Conservation (phyloP, 257 asterid species). For the Phtheirospermum japonicum region DNA sequence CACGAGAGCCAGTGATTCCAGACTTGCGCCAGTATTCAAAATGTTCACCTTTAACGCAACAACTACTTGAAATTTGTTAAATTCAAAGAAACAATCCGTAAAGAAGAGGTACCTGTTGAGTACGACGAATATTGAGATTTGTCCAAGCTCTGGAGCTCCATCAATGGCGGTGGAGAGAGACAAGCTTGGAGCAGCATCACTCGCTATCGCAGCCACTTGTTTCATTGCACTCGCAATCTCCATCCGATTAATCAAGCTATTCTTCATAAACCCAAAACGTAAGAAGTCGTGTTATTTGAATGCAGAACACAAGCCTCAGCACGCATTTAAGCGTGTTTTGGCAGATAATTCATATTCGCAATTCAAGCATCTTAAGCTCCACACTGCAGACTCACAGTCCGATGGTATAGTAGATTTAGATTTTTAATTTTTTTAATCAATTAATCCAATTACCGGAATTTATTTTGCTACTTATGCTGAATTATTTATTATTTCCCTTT, state of each 20-base stretch:
- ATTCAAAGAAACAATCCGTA: neutral
- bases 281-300: conserved; percentile 54
- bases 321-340: conserved; percentile 60
- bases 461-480: neutral
- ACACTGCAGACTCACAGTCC: conserved; percentile 24
- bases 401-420: conserved; percentile 34
- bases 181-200: conserved; percentile 38
- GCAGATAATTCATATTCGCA: conserved; percentile 83
- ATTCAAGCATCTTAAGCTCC: conserved; percentile 68
- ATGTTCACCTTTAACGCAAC: neutral
- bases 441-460: neutral
- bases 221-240: conserved; percentile 57
- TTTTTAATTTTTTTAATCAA: neutral
- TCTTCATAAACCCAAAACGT: conserved; percentile 31
- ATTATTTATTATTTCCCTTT: neutral
- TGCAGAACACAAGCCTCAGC: conserved; percentile 67
- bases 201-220: conserved; percentile 46
- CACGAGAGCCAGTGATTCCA: conserved; percentile 2
- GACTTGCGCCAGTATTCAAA: neutral
- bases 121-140: neutral
- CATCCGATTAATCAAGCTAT: conserved; percentile 34
- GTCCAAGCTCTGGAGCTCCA: conserved; percentile 23
- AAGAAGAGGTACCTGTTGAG: neutral
- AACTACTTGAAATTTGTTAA: neutral
- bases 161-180: conserved; percentile 40